phyloP scores from a whole-genome alignment of 202 grass and related monocot species.

The Musa balbisiana region DNA sequence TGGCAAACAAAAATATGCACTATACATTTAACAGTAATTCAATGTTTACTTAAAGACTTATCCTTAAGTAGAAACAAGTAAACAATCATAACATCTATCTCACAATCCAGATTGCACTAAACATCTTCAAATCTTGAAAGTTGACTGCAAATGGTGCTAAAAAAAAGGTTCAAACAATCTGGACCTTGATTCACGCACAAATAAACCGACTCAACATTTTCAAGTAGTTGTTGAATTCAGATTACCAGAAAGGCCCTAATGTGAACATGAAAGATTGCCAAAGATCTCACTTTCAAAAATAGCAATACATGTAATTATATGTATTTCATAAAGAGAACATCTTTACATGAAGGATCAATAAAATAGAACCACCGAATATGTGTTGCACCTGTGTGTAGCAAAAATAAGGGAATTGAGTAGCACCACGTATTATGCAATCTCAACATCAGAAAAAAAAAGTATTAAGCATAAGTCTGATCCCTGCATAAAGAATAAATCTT shows the following conservation, averaged over 20 bases:
- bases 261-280: not conserved
- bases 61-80: too few species aligned
- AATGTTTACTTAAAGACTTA: too few species aligned
- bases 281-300: not conserved
- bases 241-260: not conserved
- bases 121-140: not conserved
- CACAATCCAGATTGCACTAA: not conserved
- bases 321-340: not conserved
- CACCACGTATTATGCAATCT: not conserved
- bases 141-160: not conserved
- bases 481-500: not conserved
- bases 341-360: not conserved
- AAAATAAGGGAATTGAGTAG: conserved; percentile 7
- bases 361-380: not conserved
- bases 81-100: too few species aligned
- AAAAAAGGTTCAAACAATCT: not conserved
- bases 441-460: conserved; percentile 6
- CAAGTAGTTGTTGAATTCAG: not conserved
- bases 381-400: conserved; percentile 76
- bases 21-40: too few species aligned
- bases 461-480: not conserved
- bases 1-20: too few species aligned
- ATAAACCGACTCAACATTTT: not conserved
- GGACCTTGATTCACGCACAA: not conserved
- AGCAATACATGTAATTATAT: not conserved